These are phyloP conservation scores for Curvularia sp. DNA, from an alignment of 2,329 filamentous ascomycete genomes.

Conservation along the genomic window DNA sequence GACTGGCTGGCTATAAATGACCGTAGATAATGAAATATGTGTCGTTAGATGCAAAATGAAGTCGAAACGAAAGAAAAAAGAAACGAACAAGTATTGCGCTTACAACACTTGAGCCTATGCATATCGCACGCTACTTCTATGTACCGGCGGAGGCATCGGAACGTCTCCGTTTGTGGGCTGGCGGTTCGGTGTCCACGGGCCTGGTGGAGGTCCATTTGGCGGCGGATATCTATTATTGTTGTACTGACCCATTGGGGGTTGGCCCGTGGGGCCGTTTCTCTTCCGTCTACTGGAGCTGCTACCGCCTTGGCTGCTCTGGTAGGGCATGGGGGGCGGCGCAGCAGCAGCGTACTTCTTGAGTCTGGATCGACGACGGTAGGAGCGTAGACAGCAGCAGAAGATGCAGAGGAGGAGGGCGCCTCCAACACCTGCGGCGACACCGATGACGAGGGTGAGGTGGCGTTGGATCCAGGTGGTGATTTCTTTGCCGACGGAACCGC, in stretches of 20 bases:
- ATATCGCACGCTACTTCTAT: slow-evolving; percentile 25
- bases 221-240: slow-evolving; percentile 13
- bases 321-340: slow-evolving; percentile 15
- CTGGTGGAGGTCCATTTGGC: slow-evolving; percentile 6
- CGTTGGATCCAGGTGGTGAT: slow-evolving; percentile 76
- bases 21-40: background rate
- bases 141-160: slow-evolving; percentile 23
- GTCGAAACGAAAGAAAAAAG: background rate
- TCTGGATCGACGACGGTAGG: slow-evolving; percentile 49
- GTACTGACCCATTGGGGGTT: slow-evolving; percentile 11
- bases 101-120: slow-evolving; percentile 13
- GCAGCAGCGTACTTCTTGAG: slow-evolving; percentile 28
- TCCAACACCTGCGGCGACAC: slow-evolving; percentile 74
- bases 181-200: slow-evolving; percentile 5
- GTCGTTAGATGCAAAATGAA: slow-evolving; percentile 1
- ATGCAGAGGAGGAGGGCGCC: slow-evolving; percentile 71
- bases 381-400: slow-evolving; percentile 68
- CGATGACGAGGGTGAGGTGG: slow-evolving; percentile 84
- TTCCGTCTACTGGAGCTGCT: slow-evolving; percentile 2
- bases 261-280: slow-evolving; percentile 1
- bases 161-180: slow-evolving; percentile 12
- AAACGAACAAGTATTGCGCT: background rate
- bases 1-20: slow-evolving; percentile 5
- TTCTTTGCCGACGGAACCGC: slow-evolving; percentile 71
- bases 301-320: slow-evolving; percentile 6